phyloP scores from a whole-genome alignment of 768 basidiomycete species.

The Pisolithus tinctorius region DNA sequence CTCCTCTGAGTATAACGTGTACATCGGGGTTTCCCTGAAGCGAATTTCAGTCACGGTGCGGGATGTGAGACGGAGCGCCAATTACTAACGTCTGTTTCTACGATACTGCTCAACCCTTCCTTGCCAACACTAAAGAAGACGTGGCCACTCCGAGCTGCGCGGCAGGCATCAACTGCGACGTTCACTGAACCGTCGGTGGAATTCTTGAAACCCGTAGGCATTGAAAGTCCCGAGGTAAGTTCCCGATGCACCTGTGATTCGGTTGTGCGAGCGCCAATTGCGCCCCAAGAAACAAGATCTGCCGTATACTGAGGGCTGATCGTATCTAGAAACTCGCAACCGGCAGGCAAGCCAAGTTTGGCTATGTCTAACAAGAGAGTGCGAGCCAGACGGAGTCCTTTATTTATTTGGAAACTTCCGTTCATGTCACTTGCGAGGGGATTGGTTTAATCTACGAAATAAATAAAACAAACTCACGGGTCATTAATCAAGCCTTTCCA shows the following conservation, averaged over 20 bases:
- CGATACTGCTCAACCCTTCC: constrained; percentile 89
- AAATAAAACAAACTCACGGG: constrained; percentile 36
- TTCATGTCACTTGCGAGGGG: constrained; percentile 56
- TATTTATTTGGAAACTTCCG: constrained; percentile 92
- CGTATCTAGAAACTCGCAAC: constrained; percentile 92
- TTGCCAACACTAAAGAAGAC: constrained; percentile 97
- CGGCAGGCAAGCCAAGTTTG: constrained; percentile 85
- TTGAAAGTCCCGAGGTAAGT: constrained; percentile 78
- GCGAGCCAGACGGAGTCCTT: constrained; percentile 84
- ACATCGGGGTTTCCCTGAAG: constrained; percentile 81
- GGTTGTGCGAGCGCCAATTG: constrained; percentile 90
- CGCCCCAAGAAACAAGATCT: constrained; percentile 91
- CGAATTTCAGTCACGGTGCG: constrained; percentile 3
- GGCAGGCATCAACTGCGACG: constrained; percentile 92
- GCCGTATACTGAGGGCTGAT: constrained; percentile 85
- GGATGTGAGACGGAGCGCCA: not conserved
- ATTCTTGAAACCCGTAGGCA: constrained; percentile 99
- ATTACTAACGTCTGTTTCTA: constrained; percentile 76
- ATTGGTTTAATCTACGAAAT: not conserved
- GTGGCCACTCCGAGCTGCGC: constrained; percentile 84
- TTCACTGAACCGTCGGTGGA: constrained; percentile 90
- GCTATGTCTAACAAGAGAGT: constrained; percentile 83
- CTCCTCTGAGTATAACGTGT: constrained; percentile 92
- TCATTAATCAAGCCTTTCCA: constrained; percentile 99
- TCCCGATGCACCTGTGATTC: constrained; percentile 93